Evolutionary conservation across 2,329 filamentous ascomycete species (phyloP), one percentile per base, ranked within the genome.

Genomic region (Cytospora mali): DNA sequence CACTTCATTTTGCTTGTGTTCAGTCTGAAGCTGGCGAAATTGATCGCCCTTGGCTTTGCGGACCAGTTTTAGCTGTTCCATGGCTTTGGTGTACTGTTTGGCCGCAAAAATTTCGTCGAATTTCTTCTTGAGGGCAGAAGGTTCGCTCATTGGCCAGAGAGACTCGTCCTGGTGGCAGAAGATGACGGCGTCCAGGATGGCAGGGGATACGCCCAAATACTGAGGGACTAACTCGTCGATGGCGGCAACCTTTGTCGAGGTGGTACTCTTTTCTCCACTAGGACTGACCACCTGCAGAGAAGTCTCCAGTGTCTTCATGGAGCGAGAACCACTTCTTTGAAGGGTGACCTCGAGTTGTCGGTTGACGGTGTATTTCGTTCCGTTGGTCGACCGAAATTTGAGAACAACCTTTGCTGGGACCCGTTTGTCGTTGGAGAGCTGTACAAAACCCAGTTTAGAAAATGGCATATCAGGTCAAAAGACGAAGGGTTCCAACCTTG

Each of bases 121-220:
- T 58, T 88, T 90, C 75, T 96, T 96, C 77, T 99, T 99, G 56
- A 99, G 80, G 0, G 86, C 86, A 0, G 85, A 80, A 0, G 95
- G 92, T 71, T 96, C 92, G 72, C 92, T 96, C 83, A 99, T 88
- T 0, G 95, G 95, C 95, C 95, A 99, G 29, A 98, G 77, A 28
- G 94, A 97, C 69, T 99, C 95, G 73, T 99, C 95, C 73, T 99
- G 95, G 72, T 99, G 95, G 74, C 95, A 99, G 77, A 99, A 99
- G 69, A 99, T 97, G 73, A 99, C 95, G 63, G 90, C 90, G 68
- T 98, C 93, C 28, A 99, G 83, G 61, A 99, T 88, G 14, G 95
- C 93, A 61, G 89, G 88, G 1, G 93, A 95, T 4, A 97, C 95
- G 42, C 95, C 95, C 0, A 99, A 83, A 68, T 92, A 90, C 68